Conservation (phyloP, 2,329 filamentous ascomycete species). For the Cordyceps fumosorosea region DNA sequence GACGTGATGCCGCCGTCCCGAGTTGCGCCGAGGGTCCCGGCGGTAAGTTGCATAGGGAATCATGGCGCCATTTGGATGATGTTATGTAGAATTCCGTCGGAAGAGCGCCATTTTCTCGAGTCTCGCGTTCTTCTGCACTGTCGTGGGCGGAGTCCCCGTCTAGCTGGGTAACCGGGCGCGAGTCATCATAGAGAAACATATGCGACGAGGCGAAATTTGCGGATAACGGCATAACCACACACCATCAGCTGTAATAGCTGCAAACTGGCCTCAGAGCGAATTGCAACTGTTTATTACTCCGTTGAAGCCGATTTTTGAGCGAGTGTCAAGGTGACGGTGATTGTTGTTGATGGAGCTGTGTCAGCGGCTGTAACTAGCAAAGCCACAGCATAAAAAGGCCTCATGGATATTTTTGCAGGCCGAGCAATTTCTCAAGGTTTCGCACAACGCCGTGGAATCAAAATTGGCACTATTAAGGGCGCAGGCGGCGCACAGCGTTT, state of each 20-base stretch:
- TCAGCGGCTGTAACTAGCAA: conserved; percentile 7
- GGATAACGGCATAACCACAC: not conserved
- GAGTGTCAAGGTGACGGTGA: not conserved
- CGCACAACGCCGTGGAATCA: not conserved
- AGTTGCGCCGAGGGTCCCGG: not conserved
- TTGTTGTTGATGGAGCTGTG: not conserved
- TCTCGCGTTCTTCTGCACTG: not conserved
- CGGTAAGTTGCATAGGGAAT: not conserved
- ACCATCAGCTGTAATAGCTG: not conserved
- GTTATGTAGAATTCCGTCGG: not conserved
- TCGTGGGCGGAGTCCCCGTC: not conserved
- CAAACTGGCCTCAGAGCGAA: not conserved
- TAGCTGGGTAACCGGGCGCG: not conserved
- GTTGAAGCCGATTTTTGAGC: not conserved
- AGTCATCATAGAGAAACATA: not conserved
- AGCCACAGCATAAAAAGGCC: not conserved
- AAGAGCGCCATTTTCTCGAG: not conserved
- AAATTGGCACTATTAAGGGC: not conserved
- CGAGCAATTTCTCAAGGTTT: not conserved
- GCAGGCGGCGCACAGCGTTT: not conserved
- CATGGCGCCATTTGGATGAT: too few species aligned
- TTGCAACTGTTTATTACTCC: not conserved
- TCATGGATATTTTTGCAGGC: not conserved
- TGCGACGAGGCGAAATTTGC: not conserved
- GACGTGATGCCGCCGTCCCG: not conserved